These are phyloP conservation scores for Protomyces arabidopsidicola DNA, from an alignment of 1,139 yeast species.

Conservation along the genomic window DNA sequence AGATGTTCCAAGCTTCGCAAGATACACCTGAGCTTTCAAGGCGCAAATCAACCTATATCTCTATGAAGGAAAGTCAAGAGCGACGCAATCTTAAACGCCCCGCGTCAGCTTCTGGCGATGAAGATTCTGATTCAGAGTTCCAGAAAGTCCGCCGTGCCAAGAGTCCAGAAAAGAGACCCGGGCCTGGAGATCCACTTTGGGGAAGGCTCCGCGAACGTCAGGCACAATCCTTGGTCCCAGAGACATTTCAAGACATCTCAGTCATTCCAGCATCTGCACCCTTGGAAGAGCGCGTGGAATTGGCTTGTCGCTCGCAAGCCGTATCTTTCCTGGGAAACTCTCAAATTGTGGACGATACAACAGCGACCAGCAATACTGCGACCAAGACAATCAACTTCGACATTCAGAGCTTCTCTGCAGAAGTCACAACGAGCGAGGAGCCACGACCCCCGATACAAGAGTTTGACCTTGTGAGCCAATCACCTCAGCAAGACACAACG, in stretches of 20 bases:
- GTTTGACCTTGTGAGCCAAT: background rate
- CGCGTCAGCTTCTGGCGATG: slow-evolving; percentile 1
- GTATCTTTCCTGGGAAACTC: slow-evolving; percentile 13
- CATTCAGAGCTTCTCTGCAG: background rate
- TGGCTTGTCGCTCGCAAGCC: background rate
- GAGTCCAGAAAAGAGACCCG: background rate
- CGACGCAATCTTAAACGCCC: background rate
- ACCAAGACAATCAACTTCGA: background rate
- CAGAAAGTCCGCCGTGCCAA: slow-evolving; percentile 1
- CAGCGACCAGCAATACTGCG: background rate
- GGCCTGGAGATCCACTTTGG: slow-evolving; percentile 7
- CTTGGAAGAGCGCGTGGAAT: background rate
- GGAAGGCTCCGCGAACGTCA: slow-evolving; percentile 14
- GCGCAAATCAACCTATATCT: slow-evolving; percentile 20
- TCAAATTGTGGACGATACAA: background rate
- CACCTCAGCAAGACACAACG: background rate
- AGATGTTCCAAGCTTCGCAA: slow-evolving; percentile 21
- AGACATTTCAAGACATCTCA: background rate
- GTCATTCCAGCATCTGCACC: slow-evolving; percentile 23
- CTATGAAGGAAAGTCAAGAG: slow-evolving; percentile 21
- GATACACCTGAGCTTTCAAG: slow-evolving; percentile 25
- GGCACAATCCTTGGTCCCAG: background rate
- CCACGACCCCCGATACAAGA: background rate
- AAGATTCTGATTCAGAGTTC: slow-evolving; percentile 19
- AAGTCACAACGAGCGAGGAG: background rate